These are phyloP conservation scores for Tolypocladium album DNA, from an alignment of 2,329 filamentous ascomycete genomes.

Conservation along the genomic window DNA sequence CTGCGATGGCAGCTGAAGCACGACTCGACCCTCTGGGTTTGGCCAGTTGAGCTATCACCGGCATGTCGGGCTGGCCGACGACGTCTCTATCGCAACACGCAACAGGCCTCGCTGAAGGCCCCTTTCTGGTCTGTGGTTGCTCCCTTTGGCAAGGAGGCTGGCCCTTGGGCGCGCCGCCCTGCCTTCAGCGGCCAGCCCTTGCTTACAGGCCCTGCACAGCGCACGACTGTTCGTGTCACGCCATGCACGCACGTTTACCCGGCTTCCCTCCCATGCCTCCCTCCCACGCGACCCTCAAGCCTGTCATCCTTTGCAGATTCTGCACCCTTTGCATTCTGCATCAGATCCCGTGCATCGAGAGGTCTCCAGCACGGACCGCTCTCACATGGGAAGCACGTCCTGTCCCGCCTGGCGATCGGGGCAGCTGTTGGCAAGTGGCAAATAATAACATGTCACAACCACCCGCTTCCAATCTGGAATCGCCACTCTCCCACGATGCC, in stretches of 20 bases:
- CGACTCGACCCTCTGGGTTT: no score
- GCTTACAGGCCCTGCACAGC: neutral
- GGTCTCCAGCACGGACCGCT: neutral
- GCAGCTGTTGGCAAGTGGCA: neutral
- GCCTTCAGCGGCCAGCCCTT: neutral
- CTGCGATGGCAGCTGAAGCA: neutral
- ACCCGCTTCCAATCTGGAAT: neutral
- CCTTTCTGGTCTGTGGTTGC: neutral
- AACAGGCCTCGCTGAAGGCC: neutral
- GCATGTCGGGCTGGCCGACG: neutral
- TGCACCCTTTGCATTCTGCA: neutral
- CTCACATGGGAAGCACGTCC: neutral
- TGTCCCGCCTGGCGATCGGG: neutral
- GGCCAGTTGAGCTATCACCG: neutral
- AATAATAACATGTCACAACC: neutral
- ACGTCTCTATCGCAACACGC: neutral
- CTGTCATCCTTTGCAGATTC: no score
- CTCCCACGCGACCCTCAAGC: no score
- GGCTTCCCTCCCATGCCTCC: neutral
- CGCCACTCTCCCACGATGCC: neutral
- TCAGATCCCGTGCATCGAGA: neutral
- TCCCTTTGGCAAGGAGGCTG: neutral
- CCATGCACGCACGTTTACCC: neutral
- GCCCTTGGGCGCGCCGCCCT: neutral
- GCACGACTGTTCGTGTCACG: neutral